These are phyloP conservation scores for Lichtheimia ramosa DNA, from an alignment of 371 early-diverging fungal genomes.

Conservation along the genomic window DNA sequence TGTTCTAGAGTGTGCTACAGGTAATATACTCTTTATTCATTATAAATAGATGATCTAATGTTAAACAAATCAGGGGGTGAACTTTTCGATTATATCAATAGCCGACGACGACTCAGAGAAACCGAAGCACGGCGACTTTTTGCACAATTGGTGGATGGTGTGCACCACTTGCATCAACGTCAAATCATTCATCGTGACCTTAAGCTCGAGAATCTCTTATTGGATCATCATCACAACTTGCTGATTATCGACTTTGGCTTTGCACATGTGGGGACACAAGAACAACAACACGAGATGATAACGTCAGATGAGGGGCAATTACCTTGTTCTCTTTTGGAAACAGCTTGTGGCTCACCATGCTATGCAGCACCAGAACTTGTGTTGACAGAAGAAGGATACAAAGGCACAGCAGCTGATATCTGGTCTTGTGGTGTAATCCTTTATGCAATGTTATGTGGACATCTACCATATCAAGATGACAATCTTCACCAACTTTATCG, in stretches of 20 bases:
- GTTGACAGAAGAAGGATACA: slow-evolving; percentile 93
- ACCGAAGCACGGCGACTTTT: slow-evolving; percentile 89
- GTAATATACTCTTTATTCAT: slow-evolving; percentile 25
- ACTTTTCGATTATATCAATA: slow-evolving; percentile 94
- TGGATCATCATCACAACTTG: slow-evolving; percentile 87
- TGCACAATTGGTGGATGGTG: slow-evolving; percentile 92
- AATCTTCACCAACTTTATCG: slow-evolving; percentile 95
- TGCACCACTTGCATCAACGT: slow-evolving; percentile 85
- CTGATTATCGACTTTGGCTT: slow-evolving; percentile 99
- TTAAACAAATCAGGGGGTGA: slow-evolving; percentile 72
- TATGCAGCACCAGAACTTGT: slow-evolving; percentile 99
- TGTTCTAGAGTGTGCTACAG: slow-evolving; percentile 93
- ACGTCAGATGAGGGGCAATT: slow-evolving; percentile 50
- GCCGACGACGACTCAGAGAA: slow-evolving; percentile 88
- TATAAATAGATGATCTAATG: too few species aligned
- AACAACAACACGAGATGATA: too few species aligned
- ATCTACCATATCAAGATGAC: slow-evolving; percentile 98
- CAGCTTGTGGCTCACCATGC: slow-evolving; percentile 97
- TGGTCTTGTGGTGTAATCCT: slow-evolving; percentile 97
- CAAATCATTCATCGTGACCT: slow-evolving; percentile 95
- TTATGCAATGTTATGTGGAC: slow-evolving; percentile 97
- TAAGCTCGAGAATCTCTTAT: slow-evolving; percentile 91
- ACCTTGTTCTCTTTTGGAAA: slow-evolving; percentile 75
- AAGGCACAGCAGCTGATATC: slow-evolving; percentile 96
- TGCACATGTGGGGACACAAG: slow-evolving; percentile 64